Base-by-base conservation (phyloP, 1,139 yeast species). In the Groenewaldozyma sp. region DNA sequence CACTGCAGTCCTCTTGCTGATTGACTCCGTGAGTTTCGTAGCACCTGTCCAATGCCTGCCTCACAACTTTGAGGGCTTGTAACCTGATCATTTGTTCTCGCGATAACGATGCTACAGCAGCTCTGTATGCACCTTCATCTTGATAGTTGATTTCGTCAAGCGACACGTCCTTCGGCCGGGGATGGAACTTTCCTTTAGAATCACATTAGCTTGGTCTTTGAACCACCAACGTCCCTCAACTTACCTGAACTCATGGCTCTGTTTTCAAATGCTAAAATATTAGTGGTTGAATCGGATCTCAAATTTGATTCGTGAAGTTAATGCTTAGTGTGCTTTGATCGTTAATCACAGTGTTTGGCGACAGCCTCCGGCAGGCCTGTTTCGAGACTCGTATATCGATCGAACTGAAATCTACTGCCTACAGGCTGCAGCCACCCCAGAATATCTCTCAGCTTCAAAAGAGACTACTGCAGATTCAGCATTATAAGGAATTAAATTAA, bases 71-170 rank as follows among this genome's bases (percentile, higher is more conserved):
- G 49, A 82, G 66, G 24, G 80, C 84, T 53, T 76, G 74, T 45
- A 76, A 70, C 56, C 84, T 76, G 52, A 83, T 74, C 74, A 81
- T 82, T 59, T 83, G 93, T 62, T 83, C 94, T 60, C 87, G 76
- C 44, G 82, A 55, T 74, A 82, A 70, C 34, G 91, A 74, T 49
- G 74, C 76, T 67, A 87, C 84, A 24, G 94, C 94, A 38, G 73
- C 68, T 42, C 76, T 74, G 37, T 83, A 74, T 49, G 77, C 78
- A 28, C 68, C 63, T 46, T 73, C 70, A 62, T 82, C 77, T 53
- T 72, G 72, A 62, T 83, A 83, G 64, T 81, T 83, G 47, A 83
- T 81, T 51, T 79, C 86, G 63, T 83, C 94, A 56, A 83, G 83
- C 31, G 94, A 82, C 47, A 82, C 91, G 54, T 76, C 70, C 53